These are phyloP conservation scores for Castanea mollissima DNA, from an alignment of 306 rosid genomes.

Conservation along the genomic window DNA sequence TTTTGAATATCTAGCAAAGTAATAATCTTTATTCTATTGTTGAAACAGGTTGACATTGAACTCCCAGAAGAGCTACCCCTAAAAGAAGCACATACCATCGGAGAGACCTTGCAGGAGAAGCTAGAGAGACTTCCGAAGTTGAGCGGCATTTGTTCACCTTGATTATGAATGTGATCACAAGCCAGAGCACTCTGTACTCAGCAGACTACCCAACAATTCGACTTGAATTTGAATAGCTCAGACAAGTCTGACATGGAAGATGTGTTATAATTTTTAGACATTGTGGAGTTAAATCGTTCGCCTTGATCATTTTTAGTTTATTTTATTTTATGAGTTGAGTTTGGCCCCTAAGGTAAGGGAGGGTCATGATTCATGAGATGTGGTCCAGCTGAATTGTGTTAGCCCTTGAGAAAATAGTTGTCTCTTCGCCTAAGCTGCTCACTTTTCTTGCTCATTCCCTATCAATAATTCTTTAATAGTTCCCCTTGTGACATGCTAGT, in stretches of 20 bases:
- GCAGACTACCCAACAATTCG: slow-evolving; percentile 58
- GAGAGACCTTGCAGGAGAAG: slow-evolving; percentile 59
- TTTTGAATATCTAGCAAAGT: not conserved
- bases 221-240: slow-evolving; percentile 19
- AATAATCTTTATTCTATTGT: not conserved
- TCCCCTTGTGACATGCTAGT: too few species aligned
- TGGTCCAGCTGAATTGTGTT: too few species aligned
- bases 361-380: too few species aligned
- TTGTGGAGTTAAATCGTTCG: too few species aligned
- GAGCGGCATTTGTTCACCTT: slow-evolving; percentile 87
- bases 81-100: slow-evolving; percentile 60
- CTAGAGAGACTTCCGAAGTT: slow-evolving; percentile 55
- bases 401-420: too few species aligned
- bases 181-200: slow-evolving; percentile 83
- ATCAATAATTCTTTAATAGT: too few species aligned
- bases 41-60: slow-evolving; percentile 64
- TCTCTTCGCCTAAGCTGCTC: too few species aligned
- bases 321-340: too few species aligned
- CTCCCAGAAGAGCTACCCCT: slow-evolving; percentile 56
- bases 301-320: too few species aligned
- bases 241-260: not conserved
- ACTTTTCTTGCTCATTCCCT: too few species aligned
- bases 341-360: too few species aligned
- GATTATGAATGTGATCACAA: slow-evolving; percentile 95
- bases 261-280: too few species aligned